Evolutionary conservation across 345 rosid species (phyloP).

Genomic region (Linum lewisii): DNA sequence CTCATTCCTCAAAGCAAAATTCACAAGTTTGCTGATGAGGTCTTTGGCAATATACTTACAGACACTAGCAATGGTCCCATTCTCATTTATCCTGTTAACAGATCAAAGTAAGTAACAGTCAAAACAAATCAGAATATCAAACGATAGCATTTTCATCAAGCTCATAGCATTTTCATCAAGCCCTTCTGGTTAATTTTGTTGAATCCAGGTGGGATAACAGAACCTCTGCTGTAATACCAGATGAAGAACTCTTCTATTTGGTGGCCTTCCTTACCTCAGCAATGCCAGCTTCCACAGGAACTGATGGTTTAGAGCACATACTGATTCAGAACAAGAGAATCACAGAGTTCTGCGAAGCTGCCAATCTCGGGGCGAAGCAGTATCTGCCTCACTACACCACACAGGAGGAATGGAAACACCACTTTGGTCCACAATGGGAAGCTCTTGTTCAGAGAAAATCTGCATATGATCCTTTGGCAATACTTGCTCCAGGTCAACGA

Average conservation of each 20-base stretch:
- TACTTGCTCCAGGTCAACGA: constrained; percentile 88
- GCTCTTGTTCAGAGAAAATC: constrained; percentile 58
- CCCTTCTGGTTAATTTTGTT: constrained; percentile 7
- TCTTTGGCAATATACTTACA: constrained; percentile 65
- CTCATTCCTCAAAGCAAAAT: constrained; percentile 73
- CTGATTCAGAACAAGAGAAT: constrained; percentile 57
- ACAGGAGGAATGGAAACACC: constrained; percentile 69
- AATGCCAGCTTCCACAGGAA: constrained; percentile 60
- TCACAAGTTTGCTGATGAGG: constrained; percentile 52
- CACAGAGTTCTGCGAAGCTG: constrained; percentile 51
- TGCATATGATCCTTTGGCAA: constrained; percentile 69
- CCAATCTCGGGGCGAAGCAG: constrained; percentile 62
- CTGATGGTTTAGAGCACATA: constrained; percentile 59
- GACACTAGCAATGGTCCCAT: constrained; percentile 92
- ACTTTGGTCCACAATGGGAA: constrained; percentile 75
- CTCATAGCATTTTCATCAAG: constrained; percentile 5
- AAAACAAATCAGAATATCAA: neutral
- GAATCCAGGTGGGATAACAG: constrained; percentile 87
- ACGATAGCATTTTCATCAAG: constrained; percentile 2
- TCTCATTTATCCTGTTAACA: constrained; percentile 84
- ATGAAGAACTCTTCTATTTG: constrained; percentile 77
- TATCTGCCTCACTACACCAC: constrained; percentile 77
- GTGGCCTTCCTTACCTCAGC: constrained; percentile 93
- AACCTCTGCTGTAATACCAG: constrained; percentile 81
- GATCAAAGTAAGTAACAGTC: constrained; percentile 77